Base-by-base conservation (phyloP, 2,329 filamentous ascomycete species). In the Aspergillus amoenus region DNA sequence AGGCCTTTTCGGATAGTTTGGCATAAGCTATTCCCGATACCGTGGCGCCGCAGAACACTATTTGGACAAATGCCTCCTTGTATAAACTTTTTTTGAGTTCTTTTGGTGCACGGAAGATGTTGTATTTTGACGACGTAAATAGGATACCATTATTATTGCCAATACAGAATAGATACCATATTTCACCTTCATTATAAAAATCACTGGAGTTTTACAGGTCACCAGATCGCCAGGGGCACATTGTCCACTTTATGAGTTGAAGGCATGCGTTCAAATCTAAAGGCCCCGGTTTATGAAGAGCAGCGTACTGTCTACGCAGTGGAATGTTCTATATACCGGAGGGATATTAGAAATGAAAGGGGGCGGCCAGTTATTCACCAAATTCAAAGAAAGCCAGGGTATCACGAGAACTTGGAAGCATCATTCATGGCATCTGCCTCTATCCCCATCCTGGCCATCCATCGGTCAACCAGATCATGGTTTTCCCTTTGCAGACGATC, bases 381-480 rank as follows among this genome's bases (percentile, higher is more conserved):
- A 5, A 15, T 15, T 37, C 12, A 11, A 37, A 37, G 32, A 37
- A 13, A 11, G 11, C 15, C 21, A 9, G 27, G 27, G 18, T 9
- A 17, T 72, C 66, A 79, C 52, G 76, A 78, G 64, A 74, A 81
- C 46, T 75, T 79, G 39, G 78, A 78, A 56, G 78, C 75, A 50
- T 82, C 72, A 68, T 97, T 97, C 88, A 96, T 93, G 61, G 85
- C 87, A 55, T 94, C 90, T 11, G 90, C 93, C 77, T 97, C 93
- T 70, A 88, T 84, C 4, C 87, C 88, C 84, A 94, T 94, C 62
- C 88, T 82, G 69, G 85, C 86, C 89, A 97, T 93, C 91, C 93
- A 97, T 54, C 94, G 83, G 71, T 92, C 88, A 52, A 97, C 87
- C 55, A 99, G 81, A 64, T 96, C 90, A 69, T 90, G 87, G 70